Evolutionary conservation across 306 rosid species (phyloP).

Genomic region (Neltuma alba): DNA sequence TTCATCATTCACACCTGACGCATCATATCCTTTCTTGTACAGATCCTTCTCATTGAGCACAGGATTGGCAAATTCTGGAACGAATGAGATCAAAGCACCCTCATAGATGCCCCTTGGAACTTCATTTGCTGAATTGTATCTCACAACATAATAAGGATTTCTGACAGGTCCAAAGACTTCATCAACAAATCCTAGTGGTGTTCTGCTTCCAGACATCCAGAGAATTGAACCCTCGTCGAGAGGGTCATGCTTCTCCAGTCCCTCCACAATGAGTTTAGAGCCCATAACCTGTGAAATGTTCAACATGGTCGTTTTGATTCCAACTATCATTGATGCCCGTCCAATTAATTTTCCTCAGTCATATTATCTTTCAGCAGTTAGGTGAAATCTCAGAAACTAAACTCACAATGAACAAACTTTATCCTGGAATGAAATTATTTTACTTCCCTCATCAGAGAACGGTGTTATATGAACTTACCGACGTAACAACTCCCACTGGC

Average conservation of each 20-base stretch:
- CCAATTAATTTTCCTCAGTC: conserved; percentile 8
- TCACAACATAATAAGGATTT: conserved; percentile 78
- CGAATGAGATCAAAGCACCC: conserved; percentile 69
- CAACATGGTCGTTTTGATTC: conserved; percentile 23
- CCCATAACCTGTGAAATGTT: conserved; percentile 63
- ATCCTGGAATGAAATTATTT: neutral
- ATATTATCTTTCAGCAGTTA: conserved; percentile 7
- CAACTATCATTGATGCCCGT: conserved; percentile 18
- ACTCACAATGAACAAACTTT: conserved; percentile 16
- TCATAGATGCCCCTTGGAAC: conserved; percentile 58
- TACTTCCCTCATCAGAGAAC: conserved; percentile 1
- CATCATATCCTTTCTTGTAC: conserved; percentile 90
- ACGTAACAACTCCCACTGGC: conserved; percentile 80
- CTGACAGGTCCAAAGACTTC: conserved; percentile 95
- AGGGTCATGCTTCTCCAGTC: conserved; percentile 80
- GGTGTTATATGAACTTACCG: conserved; percentile 58
- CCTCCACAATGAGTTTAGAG: conserved; percentile 82
- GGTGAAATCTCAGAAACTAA: conserved; percentile 17
- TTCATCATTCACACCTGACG: conserved; percentile 87
- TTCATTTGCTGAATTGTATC: conserved; percentile 84
- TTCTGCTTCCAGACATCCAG: conserved; percentile 73
- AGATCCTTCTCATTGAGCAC: conserved; percentile 76
- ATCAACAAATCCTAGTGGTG: conserved; percentile 81
- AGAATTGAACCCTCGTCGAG: conserved; percentile 87
- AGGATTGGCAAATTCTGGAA: conserved; percentile 73